Base-by-base conservation (phyloP, 192 early-diverging fungal species). In the Helicostylum pulchrum region DNA sequence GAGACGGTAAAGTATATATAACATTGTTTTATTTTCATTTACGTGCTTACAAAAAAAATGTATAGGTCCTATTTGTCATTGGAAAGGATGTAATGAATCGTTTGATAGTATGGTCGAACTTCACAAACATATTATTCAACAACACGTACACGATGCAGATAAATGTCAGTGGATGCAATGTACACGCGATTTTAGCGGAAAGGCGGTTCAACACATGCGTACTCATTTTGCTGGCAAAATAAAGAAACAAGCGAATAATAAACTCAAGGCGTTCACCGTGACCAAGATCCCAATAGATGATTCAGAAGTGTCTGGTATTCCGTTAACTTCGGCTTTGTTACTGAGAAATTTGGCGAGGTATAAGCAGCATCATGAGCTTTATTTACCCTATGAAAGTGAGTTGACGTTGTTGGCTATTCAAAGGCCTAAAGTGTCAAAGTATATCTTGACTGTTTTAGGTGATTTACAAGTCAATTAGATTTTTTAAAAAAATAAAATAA, bases 141-240 rank as follows among this genome's bases (percentile, higher is more conserved):
- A 73, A 3, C 82, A 84, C 34, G 23, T 84, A 12, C 60, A 71
- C 1, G 62, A 62, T 26, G 53, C 19, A 30, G 62, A 62, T 4
- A 64, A 70, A 66, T 84, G 83, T 42, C 66, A 79, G 17, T 85
- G 83, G 83, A 77, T 79, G 54, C 73, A 69, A 23, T 85, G 83
- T 48, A 21, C 36, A 12, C 20, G 43, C 6, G 36, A 19, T 4
- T 14, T 45, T 14, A 11, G 21, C 10, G 21, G 20, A 12, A 59
- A 45, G 4, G 71, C 81, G 10, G 66, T 82, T 19, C 66, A 65
- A 30, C 83, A 83, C 60, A 61, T 83, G 31, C 79, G 80, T 39
- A 81, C 72, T 21, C 81, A 85, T 51, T 79, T 81, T 62, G 77
- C 77, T 11, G 61, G 73, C 23, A 73, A 76, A 21, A 77, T 70